Percentiles rank a stretch among this genome's conserved stretches.
Evolutionary conservation across 768 basidiomycete species (phyloP).

Genomic region (Phanerodontia chrysosporium): DNA sequence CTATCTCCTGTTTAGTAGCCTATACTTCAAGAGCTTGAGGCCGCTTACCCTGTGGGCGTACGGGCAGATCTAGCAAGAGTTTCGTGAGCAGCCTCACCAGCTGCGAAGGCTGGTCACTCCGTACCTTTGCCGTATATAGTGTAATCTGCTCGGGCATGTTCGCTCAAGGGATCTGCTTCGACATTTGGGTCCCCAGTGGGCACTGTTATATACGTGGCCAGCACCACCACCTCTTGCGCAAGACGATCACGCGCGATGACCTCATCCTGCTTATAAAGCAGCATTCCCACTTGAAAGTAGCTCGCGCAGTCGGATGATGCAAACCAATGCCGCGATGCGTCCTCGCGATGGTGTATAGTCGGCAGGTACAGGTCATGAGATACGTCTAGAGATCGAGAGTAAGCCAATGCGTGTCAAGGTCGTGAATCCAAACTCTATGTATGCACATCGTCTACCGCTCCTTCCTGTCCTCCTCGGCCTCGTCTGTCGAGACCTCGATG

Average conservation of each 20-base stretch:
- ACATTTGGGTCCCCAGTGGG: too few relatives aligned
- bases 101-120: constrained; percentile 27
- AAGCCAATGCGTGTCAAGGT: not conserved
- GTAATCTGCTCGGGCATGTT: constrained; percentile 31
- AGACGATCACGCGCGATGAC: constrained; percentile 9
- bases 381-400: not conserved
- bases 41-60: constrained; percentile 52
- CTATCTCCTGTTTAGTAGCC: too few relatives aligned
- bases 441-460: not conserved
- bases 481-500: constrained; percentile 1
- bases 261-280: not conserved
- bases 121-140: constrained; percentile 47
- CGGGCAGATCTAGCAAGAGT: constrained; percentile 46
- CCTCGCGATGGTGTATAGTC: too few relatives aligned
- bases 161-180: not conserved
- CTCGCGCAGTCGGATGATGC: too few relatives aligned
- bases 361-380: too few relatives aligned
- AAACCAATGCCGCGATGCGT: too few relatives aligned
- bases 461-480: not conserved
- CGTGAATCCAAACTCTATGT: not conserved
- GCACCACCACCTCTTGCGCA: not conserved
- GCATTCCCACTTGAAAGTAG: not conserved
- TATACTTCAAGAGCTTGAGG: too few relatives aligned
- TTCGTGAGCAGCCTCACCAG: not conserved
- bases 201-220: not conserved